A percentile compares a stretch with the other conserved stretches of the same genome.
These are phyloP conservation scores for Lipomyces japonicus DNA, from an alignment of 805 yeast genomes.

Conservation along the genomic window DNA sequence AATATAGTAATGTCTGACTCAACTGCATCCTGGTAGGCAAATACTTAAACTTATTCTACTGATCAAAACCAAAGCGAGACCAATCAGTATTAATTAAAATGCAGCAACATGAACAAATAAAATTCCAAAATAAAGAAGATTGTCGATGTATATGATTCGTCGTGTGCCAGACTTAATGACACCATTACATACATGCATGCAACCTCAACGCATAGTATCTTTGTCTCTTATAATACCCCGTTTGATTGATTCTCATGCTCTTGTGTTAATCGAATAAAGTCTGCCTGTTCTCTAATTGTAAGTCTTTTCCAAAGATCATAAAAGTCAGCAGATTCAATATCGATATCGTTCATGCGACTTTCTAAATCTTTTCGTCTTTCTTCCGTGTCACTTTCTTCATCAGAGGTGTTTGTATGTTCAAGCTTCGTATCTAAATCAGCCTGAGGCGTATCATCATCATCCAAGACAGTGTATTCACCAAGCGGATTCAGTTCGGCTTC, in stretches of 20 bases:
- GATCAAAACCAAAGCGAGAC: too few relatives aligned
- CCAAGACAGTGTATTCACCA: constrained; percentile 14
- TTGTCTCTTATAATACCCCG: constrained; percentile 3
- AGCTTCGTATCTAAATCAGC: not conserved
- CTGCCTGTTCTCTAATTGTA: constrained; percentile 24
- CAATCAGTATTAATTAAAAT: too few relatives aligned
- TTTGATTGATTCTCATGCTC: constrained; percentile 3
- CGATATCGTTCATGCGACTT: constrained; percentile 19
- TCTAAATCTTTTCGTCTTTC: constrained; percentile 11
- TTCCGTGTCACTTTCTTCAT: constrained; percentile 9
- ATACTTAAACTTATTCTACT: too few relatives aligned
- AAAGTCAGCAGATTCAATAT: constrained; percentile 23
- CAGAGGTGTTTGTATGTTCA: constrained; percentile 3
- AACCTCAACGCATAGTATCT: too few relatives aligned
- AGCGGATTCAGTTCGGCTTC: constrained; percentile 22
- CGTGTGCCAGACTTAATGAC: too few relatives aligned
- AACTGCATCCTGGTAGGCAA: too few relatives aligned
- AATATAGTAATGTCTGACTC: too few relatives aligned
- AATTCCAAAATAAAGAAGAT: too few relatives aligned
- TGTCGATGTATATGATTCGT: too few relatives aligned
- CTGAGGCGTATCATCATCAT: not conserved
- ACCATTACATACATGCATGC: too few relatives aligned
- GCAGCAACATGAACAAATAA: too few relatives aligned
- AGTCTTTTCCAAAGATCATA: constrained; percentile 22
- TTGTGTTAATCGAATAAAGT: constrained; percentile 15